Evolutionary conservation across 768 basidiomycete genomes (phyloP).

Genomic region (Trametes meyenii): DNA sequence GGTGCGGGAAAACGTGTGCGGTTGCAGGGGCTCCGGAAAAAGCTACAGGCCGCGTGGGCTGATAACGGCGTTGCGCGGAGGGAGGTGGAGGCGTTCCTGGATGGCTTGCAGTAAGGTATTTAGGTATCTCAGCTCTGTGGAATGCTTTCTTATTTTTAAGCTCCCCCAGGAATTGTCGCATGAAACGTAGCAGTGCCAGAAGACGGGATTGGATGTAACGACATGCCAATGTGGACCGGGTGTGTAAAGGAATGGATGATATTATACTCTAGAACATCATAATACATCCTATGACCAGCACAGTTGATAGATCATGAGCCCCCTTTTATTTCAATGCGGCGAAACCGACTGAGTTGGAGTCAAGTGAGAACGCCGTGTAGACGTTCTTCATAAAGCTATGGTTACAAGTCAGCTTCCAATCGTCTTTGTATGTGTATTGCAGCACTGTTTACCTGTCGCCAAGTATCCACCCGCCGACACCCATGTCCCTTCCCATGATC

Average conservation of each 20-base stretch:
- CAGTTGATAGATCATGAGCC: background rate
- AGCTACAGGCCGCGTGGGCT: slow-evolving; percentile 13
- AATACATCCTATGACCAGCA: too few relatives aligned
- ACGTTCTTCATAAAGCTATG: slow-evolving; percentile 32
- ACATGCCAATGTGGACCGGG: too few relatives aligned
- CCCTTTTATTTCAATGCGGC: slow-evolving; percentile 21
- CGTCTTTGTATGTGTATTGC: background rate
- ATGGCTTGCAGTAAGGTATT: background rate
- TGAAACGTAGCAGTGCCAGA: too few relatives aligned
- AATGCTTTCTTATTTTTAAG: too few relatives aligned
- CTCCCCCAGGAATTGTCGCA: too few relatives aligned
- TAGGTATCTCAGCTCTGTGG: too few relatives aligned
- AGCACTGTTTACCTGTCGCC: slow-evolving; percentile 24
- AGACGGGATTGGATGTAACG: too few relatives aligned
- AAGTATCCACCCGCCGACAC: slow-evolving; percentile 29
- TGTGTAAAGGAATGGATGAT: too few relatives aligned
- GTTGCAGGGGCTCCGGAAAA: slow-evolving; percentile 17
- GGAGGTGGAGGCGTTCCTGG: slow-evolving; percentile 14
- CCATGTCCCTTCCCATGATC: slow-evolving; percentile 27
- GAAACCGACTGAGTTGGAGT: slow-evolving; percentile 30
- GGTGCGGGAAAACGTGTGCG: slow-evolving; percentile 31
- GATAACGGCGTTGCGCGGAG: slow-evolving; percentile 12
- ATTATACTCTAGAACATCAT: too few relatives aligned
- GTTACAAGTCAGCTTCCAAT: slow-evolving; percentile 1
- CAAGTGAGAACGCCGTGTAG: slow-evolving; percentile 32